Percentiles rank a stretch among this genome's conserved stretches.
Evolutionary conservation across 2,329 filamentous ascomycete species (phyloP).

Genomic region (Emmonsiellopsis sp.): DNA sequence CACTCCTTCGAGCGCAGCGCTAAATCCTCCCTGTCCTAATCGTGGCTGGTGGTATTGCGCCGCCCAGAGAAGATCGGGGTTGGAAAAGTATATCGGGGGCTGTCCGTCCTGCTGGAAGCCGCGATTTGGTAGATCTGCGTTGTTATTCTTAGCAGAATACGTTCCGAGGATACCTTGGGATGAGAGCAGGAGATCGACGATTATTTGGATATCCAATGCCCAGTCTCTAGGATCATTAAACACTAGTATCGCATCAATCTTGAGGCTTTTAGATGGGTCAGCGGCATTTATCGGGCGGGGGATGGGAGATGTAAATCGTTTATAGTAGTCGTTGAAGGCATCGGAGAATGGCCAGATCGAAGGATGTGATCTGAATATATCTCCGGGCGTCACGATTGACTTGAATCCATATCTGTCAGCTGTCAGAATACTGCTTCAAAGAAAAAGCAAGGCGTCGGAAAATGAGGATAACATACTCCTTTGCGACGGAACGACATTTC

Average conservation of each 20-base stretch:
- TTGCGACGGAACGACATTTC: constrained; percentile 63
- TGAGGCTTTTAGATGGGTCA: constrained; percentile 47
- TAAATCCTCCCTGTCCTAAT: constrained; percentile 85
- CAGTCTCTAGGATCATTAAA: constrained; percentile 97
- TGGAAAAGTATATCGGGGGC: constrained; percentile 76
- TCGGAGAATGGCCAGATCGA: constrained; percentile 76
- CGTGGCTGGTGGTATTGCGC: constrained; percentile 75
- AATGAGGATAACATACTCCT: constrained; percentile 38
- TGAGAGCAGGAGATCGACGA: constrained; percentile 75
- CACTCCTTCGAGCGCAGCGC: constrained; percentile 68
- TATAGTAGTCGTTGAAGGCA: constrained; percentile 55
- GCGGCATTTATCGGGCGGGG: constrained; percentile 27
- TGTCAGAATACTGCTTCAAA: background rate
- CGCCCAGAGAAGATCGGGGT: constrained; percentile 85
- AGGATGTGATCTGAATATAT: constrained; percentile 67
- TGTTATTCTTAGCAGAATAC: constrained; percentile 62
- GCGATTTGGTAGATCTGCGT: constrained; percentile 53
- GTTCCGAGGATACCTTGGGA: constrained; percentile 72
- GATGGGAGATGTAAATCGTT: constrained; percentile 31
- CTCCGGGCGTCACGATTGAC: constrained; percentile 74
- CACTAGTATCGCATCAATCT: constrained; percentile 83
- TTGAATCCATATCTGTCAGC: constrained; percentile 60
- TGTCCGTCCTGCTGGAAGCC: constrained; percentile 80
- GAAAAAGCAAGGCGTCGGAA: background rate
- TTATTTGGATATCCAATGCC: constrained; percentile 79